Conservation (phyloP, 2,329 filamentous ascomycete species). For the Cytospora piceae region DNA sequence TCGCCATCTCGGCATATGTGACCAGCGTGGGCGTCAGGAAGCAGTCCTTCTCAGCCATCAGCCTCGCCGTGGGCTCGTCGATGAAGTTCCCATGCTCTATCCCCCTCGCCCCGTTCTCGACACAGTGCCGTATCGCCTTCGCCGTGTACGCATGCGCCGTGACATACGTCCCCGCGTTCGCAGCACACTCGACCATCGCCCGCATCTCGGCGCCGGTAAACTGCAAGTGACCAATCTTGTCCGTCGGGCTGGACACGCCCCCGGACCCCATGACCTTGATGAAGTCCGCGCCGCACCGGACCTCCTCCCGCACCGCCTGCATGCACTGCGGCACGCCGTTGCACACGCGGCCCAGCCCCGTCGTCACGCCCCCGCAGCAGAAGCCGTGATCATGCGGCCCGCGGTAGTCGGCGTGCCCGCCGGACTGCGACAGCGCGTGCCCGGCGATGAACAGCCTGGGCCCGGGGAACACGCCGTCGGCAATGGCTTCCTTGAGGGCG, state of each 20-base stretch:
- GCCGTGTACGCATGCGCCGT: slow-evolving; percentile 59
- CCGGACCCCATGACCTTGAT: slow-evolving; percentile 62
- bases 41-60: slow-evolving; percentile 51
- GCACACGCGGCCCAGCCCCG: slow-evolving; percentile 45
- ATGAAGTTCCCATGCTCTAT: slow-evolving; percentile 52
- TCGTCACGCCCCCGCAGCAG: slow-evolving; percentile 50
- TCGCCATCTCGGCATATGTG: slow-evolving; percentile 52
- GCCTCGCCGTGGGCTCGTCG: slow-evolving; percentile 43
- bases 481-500: slow-evolving; percentile 54
- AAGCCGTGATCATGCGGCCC: slow-evolving; percentile 45
- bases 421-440: slow-evolving; percentile 54
- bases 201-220: slow-evolving; percentile 57
- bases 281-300: slow-evolving; percentile 56
- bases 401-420: slow-evolving; percentile 55
- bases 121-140: slow-evolving; percentile 52
- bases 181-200: slow-evolving; percentile 53
- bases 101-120: slow-evolving; percentile 54
- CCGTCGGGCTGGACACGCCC: slow-evolving; percentile 56
- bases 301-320: slow-evolving; percentile 52
- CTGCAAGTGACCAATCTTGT: slow-evolving; percentile 54
- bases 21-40: slow-evolving; percentile 57
- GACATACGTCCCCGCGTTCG: slow-evolving; percentile 52
- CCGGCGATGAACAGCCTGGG: slow-evolving; percentile 56
- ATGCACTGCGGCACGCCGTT: slow-evolving; percentile 56
- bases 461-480: slow-evolving; percentile 52